Percentiles rank a stretch among this genome's conserved stretches.
Conservation (phyloP, 345 rosid species). For the Erodium maritimum region DNA sequence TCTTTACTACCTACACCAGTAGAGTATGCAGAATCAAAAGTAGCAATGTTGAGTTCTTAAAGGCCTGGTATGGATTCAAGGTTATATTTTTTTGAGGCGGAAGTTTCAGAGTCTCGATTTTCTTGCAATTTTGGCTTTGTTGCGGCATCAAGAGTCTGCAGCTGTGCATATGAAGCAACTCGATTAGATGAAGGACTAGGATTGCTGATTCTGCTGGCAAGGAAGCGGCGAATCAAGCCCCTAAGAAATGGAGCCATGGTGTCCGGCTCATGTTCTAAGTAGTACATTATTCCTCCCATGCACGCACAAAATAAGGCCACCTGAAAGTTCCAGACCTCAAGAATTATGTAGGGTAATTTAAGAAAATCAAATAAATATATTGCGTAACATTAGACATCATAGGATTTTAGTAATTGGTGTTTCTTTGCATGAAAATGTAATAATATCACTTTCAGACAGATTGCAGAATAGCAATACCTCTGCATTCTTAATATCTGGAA, state of each 20-base stretch:
- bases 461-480: constrained; percentile 40
- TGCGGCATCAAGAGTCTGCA: constrained; percentile 56
- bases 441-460: no score
- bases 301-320: constrained; percentile 89
- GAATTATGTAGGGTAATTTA: no score
- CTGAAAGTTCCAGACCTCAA: no score
- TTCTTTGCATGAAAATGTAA: no score
- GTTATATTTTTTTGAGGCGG: constrained; percentile 53
- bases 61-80: constrained; percentile 94
- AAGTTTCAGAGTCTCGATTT: constrained; percentile 34
- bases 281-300: constrained; percentile 99
- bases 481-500: constrained; percentile 78
- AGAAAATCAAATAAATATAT: not conserved
- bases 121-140: constrained; percentile 43
- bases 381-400: not conserved
- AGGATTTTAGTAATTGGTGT: not conserved
- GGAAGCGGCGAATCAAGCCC: constrained; percentile 84
- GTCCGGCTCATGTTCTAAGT: constrained; percentile 82
- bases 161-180: constrained; percentile 51
- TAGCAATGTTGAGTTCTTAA: constrained; percentile 14
- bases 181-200: constrained; percentile 41
- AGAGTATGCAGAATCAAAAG: no score
- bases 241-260: constrained; percentile 94
- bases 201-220: constrained; percentile 88
- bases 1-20: constrained; percentile 2